phyloP scores from a whole-genome alignment of 768 basidiomycete species.

The Rubroboletus satanas region DNA sequence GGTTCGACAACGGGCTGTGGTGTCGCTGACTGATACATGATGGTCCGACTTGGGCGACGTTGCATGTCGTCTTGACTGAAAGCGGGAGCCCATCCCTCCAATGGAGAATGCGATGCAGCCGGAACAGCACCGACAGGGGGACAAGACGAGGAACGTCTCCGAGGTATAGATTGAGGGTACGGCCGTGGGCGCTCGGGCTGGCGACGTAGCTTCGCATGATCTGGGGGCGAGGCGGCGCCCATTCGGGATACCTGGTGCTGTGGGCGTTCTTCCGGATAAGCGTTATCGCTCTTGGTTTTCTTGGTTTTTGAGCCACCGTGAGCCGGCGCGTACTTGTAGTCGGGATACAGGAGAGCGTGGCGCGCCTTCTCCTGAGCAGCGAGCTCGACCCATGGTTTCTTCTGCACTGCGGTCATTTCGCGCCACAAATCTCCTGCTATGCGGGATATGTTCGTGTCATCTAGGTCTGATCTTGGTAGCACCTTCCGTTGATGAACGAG shows the following conservation, averaged over 20 bases:
- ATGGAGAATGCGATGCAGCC: conserved; percentile 11
- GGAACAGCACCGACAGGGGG: conserved; percentile 37
- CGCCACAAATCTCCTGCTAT: conserved; percentile 67
- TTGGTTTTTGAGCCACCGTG: conserved; percentile 19
- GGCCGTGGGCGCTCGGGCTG: conserved; percentile 21
- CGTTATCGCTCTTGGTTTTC: conserved; percentile 16
- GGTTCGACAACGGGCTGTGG: conserved; percentile 9
- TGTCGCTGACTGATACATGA: conserved; percentile 34
- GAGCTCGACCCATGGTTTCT: conserved; percentile 48
- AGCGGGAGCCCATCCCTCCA: conserved; percentile 20
- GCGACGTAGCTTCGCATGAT: conserved; percentile 4
- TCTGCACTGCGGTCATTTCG: conserved; percentile 44
- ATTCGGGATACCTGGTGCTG: conserved; percentile 11
- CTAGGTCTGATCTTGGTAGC: conserved; percentile 50
- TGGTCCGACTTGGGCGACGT: conserved; percentile 31
- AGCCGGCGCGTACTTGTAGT: conserved; percentile 40
- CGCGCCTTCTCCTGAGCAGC: conserved; percentile 46
- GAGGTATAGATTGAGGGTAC: conserved; percentile 20
- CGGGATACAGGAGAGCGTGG: conserved; percentile 41
- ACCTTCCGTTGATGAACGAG: conserved; percentile 61
- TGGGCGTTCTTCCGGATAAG: conserved; percentile 5
- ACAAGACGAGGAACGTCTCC: conserved; percentile 40
- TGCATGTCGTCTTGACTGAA: conserved; percentile 32
- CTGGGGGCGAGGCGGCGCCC: neutral
- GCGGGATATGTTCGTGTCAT: conserved; percentile 67